These are phyloP conservation scores for Penicillium janthinellum DNA, from an alignment of 2,329 filamentous ascomycete genomes.

Conservation along the genomic window DNA sequence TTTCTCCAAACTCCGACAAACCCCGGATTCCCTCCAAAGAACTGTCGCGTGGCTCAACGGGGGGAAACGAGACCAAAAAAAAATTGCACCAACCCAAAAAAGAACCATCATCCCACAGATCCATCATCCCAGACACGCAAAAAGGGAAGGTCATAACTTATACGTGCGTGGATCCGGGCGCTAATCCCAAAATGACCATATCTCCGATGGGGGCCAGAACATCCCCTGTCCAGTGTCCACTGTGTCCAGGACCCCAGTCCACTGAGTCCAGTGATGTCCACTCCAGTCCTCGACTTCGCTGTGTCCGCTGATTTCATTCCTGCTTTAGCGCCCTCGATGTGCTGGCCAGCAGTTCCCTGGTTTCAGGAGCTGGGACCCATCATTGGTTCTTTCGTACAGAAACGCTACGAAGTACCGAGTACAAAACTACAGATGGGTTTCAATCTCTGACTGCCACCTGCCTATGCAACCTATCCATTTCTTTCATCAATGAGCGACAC, in stretches of 20 bases:
- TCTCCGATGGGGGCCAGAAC: slow-evolving; percentile 21
- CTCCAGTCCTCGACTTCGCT: background rate
- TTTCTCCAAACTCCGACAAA: background rate
- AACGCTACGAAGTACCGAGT: no score
- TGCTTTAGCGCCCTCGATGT: slow-evolving; percentile 6
- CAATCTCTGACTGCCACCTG: background rate
- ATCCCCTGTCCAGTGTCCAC: background rate
- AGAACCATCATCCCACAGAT: background rate
- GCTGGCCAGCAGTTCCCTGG: slow-evolving; percentile 3
- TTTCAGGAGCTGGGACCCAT: background rate
- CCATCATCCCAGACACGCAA: slow-evolving; percentile 1
- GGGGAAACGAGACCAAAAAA: background rate
- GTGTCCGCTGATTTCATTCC: background rate
- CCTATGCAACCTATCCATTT: background rate
- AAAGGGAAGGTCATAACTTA: slow-evolving; percentile 28
- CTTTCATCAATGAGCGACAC: no score
- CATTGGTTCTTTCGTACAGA: background rate
- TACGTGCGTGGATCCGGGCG: background rate
- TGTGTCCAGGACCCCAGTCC: background rate
- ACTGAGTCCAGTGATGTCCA: background rate
- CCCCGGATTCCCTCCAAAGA: slow-evolving; percentile 14
- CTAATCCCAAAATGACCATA: slow-evolving; percentile 15
- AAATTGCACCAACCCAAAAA: background rate
- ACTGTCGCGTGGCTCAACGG: slow-evolving; percentile 19
- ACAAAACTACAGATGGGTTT: background rate